Evolutionary conservation across 2,329 filamentous ascomycete genomes (phyloP), one percentile per base, ranked within the genome.

Genomic region (Penicillium sclerotiorum): DNA sequence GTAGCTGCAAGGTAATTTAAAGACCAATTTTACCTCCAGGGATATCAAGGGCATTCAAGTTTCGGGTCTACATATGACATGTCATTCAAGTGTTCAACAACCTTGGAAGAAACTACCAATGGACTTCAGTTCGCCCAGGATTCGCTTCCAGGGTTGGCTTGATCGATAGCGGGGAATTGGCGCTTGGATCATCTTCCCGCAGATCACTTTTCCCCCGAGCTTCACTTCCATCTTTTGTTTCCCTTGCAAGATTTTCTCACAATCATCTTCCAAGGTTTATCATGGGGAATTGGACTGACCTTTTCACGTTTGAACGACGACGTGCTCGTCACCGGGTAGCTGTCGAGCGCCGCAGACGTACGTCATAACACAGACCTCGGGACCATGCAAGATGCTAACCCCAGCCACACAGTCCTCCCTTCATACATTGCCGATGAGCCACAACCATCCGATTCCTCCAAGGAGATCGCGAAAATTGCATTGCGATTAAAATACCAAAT

Each of bases 401-500:
- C 35, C 9, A 17, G 28, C 45, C 36, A 41, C n/a, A n/a, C 45
- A 77, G 73, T 78, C 48, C 73, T 78, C 30, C 76, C 76, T 30
- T 52, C 67, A 22, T 70, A 72, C 54, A 58, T 51, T 21, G 58
- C 60, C 33, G 75, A 78, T 27, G 57, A 71, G 35, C 51, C 68
- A 18, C 58, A 84, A 35, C 85, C 89, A 9, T 84, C 88, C 22
- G 85, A 93, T 28, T 83, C 89, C 1, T 79, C 92, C 11, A 78
- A 81, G 52, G 87, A 94, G 62, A 92, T 96, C 54, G 96, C 93
- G 53, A 92, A 92, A 68, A 81, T 95, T 48, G 93, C 92, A 21
- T 81, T 99, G 13, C 89, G 91, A 49, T 79, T 99, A 57, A 95
- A 93, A 63, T 90, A 95, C 67, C 85, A 96, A 60, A 85, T 99